A percentile compares a stretch with the other conserved stretches of the same genome.
These are phyloP conservation scores for Talaromyces funiculosus DNA, from an alignment of 2,329 filamentous ascomycete species.

Conservation along the genomic window DNA sequence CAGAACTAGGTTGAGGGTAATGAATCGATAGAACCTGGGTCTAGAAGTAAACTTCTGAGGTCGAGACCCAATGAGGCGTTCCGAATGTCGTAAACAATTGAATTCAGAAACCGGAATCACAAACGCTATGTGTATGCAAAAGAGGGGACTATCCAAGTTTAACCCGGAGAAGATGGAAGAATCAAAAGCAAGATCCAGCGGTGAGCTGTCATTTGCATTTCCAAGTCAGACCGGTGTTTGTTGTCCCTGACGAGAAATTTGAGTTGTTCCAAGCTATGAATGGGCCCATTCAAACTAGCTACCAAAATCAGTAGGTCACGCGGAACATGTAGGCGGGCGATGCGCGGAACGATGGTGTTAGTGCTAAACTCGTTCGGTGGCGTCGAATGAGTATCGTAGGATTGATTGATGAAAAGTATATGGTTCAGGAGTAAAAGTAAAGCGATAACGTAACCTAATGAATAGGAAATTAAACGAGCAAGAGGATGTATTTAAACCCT, in stretches of 20 bases:
- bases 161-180: constrained; percentile 7
- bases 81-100: neutral
- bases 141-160: neutral
- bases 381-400: constrained; percentile 1
- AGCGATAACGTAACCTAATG: neutral
- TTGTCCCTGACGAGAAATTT: neutral
- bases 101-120: neutral
- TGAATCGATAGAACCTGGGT: neutral
- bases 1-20: neutral
- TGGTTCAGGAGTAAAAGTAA: neutral
- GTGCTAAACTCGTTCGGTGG: constrained; percentile 4
- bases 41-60: neutral
- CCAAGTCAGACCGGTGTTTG: neutral
- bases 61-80: constrained; percentile 6
- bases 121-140: neutral
- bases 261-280: neutral
- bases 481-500: neutral
- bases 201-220: constrained; percentile 12
- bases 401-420: neutral
- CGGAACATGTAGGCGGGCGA: constrained; percentile 4
- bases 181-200: neutral
- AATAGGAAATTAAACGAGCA: neutral
- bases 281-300: neutral
- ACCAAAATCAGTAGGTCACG: constrained; percentile 14
- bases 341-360: constrained; percentile 10